Evolutionary conservation across 441 rosid species (phyloP), one percentile per base, ranked within the genome.

Genomic region (Hura crepitans): DNA sequence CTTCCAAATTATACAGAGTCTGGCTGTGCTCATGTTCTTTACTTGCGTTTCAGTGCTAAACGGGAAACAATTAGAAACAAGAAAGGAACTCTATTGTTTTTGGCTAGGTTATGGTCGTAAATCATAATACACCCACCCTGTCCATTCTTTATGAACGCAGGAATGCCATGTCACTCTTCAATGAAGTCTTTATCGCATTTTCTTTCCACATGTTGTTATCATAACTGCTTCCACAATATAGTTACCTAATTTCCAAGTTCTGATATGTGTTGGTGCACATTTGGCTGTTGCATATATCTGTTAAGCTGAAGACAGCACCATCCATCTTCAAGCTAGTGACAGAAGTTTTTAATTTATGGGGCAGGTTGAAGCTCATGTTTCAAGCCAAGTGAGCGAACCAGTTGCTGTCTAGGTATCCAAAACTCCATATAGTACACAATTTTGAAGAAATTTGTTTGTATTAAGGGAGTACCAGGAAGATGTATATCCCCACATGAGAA

Each of bases 301-400:
- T 65, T 69, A 71, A 71, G 75, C 73, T 30, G 81, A 71, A 67
- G 81, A 71, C 62, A 45, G 46, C 31, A 37, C 39, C 70, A 57
- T 63, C 74, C 72, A 57, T 39, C 33, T 64, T 75, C 69, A 75
- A 75, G 74, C 74, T 72, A 51, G 77, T 79, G 82, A 79, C 72
- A 49, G 57, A 68, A 65, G 72, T 68, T 74, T 53, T 78, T 70
- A 72, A 53, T 80, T 66, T 67, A 55, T 73, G 71, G 75, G 28
- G 74, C 86, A 89, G 94, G 89, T 89, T 62, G 61, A 75, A 37
- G 82, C 72, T 65, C 83, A 77, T 56, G 79, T 47, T 69, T 70
- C 87, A 37, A 81, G 74, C 76, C 80, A 83, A 73, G 82, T 72
- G 79, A 81, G 84, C 74, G 88, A 86, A 81, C 87, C 85, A 33